phyloP scores from a whole-genome alignment of 805 yeast genomes.

The Pichia gijzeniarum region DNA sequence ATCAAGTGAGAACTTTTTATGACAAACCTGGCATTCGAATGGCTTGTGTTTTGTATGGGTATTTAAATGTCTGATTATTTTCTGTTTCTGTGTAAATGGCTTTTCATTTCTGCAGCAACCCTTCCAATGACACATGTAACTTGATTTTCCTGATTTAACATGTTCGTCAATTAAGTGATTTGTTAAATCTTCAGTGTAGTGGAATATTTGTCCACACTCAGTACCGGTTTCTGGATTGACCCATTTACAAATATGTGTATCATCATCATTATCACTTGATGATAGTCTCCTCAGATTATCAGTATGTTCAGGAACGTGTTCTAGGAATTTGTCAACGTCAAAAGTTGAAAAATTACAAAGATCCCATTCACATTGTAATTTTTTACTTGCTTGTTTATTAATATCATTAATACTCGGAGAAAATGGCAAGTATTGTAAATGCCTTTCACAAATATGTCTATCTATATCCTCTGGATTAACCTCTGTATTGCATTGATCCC shows the following conservation, averaged over 20 bases:
- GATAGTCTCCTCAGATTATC: background rate
- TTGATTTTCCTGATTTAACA: conserved; percentile 64
- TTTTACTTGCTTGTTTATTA: background rate
- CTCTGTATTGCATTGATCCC: conserved; percentile 55
- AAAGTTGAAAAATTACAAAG: conserved; percentile 55
- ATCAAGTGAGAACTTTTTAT: conserved; percentile 68
- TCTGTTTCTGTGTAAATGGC: conserved; percentile 77
- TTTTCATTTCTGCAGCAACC: conserved; percentile 61
- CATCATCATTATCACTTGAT: conserved; percentile 9
- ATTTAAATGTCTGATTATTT: conserved; percentile 77
- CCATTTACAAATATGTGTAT: conserved; percentile 36
- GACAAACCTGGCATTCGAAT: conserved; percentile 62
- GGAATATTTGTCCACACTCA: conserved; percentile 46
- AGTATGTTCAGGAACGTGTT: conserved; percentile 45
- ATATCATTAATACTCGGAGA: conserved; percentile 1
- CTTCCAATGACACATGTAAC: conserved; percentile 70
- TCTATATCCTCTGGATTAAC: conserved; percentile 36
- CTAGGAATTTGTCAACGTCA: conserved; percentile 47
- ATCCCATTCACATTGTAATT: conserved; percentile 65
- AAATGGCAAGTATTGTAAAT: conserved; percentile 28
- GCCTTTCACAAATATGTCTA: conserved; percentile 47
- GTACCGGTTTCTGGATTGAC: conserved; percentile 15
- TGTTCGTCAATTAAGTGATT: conserved; percentile 65
- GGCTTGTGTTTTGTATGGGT: conserved; percentile 86
- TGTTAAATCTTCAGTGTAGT: conserved; percentile 55